These are phyloP conservation scores for Mycosphaerella sp. DNA, from an alignment of 2,329 filamentous ascomycete genomes.

Conservation along the genomic window DNA sequence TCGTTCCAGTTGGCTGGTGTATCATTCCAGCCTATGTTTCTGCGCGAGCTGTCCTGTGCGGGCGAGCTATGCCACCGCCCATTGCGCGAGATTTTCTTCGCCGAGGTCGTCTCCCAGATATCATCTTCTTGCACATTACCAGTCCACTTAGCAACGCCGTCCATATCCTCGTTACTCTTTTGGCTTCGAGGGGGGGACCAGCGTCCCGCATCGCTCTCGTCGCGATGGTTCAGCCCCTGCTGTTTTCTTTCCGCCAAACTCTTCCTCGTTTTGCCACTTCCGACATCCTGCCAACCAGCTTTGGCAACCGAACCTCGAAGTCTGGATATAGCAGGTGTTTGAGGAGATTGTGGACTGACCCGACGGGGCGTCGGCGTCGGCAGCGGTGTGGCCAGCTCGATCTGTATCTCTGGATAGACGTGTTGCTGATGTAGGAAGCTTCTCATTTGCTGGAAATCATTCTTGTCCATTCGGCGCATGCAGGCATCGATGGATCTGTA, in stretches of 20 bases:
- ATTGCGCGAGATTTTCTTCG: not conserved
- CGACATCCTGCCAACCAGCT: constrained; percentile 11
- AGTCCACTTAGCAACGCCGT: constrained; percentile 9
- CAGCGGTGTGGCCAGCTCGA: constrained; percentile 5
- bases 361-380: constrained; percentile 2
- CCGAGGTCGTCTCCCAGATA: not conserved
- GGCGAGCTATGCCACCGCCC: not conserved
- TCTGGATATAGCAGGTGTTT: not conserved
- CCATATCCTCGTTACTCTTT: constrained; percentile 7
- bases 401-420: constrained; percentile 12
- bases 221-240: constrained; percentile 4
- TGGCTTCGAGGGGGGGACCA: not conserved
- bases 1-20: not conserved
- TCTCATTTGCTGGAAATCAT: constrained; percentile 7
- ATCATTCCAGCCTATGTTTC: not conserved
- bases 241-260: constrained; percentile 9
- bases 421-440: constrained; percentile 8
- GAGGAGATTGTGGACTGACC: not conserved
- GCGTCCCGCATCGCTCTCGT: not conserved
- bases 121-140: not conserved
- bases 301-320: not conserved
- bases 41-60: not conserved
- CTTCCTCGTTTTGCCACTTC: not conserved
- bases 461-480: constrained; percentile 10
- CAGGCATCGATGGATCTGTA: constrained; percentile 12